Percentiles rank a stretch among this genome's conserved stretches.
Evolutionary conservation across 2,329 filamentous ascomycete species (phyloP).

Genomic region (Colletotrichum cuscutae): DNA sequence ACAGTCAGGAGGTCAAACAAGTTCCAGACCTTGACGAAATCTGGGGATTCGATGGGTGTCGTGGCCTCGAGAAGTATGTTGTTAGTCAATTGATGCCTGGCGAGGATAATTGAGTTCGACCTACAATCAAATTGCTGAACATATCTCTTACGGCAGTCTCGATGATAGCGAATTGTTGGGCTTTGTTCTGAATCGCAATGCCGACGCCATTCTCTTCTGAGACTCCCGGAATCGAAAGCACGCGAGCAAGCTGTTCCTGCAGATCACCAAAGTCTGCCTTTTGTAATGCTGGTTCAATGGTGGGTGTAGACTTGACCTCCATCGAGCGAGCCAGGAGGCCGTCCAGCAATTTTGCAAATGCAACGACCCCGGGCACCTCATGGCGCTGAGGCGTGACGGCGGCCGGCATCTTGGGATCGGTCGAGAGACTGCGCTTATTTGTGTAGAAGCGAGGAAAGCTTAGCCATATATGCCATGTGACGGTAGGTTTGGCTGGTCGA

Average conservation of each 20-base stretch:
- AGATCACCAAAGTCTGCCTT: conserved; percentile 72
- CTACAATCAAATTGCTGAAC: conserved; percentile 83
- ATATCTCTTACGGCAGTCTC: conserved; percentile 86
- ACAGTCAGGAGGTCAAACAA: conserved; percentile 91
- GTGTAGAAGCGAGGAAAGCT: neutral
- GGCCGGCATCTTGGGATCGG: conserved; percentile 58
- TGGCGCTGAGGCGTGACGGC: conserved; percentile 53
- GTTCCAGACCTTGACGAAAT: conserved; percentile 90
- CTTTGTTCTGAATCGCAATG: conserved; percentile 51
- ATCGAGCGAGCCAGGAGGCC: conserved; percentile 69
- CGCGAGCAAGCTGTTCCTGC: conserved; percentile 53
- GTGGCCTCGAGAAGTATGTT: conserved; percentile 64
- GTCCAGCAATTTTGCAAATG: conserved; percentile 64
- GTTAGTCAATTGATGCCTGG: conserved; percentile 15
- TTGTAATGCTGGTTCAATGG: conserved; percentile 79
- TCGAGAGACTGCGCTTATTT: conserved; percentile 2
- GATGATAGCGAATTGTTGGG: conserved; percentile 74
- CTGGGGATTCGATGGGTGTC: conserved; percentile 79
- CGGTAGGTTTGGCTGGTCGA: neutral
- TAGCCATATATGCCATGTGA: conserved; percentile 3
- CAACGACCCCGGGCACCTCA: conserved; percentile 63
- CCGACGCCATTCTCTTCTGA: conserved; percentile 21
- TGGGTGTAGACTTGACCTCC: conserved; percentile 64
- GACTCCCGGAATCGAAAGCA: conserved; percentile 40
- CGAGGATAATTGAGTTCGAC: conserved; percentile 41